Conservation (phyloP, 306 rosid species). For the Abrus precatorius region DNA sequence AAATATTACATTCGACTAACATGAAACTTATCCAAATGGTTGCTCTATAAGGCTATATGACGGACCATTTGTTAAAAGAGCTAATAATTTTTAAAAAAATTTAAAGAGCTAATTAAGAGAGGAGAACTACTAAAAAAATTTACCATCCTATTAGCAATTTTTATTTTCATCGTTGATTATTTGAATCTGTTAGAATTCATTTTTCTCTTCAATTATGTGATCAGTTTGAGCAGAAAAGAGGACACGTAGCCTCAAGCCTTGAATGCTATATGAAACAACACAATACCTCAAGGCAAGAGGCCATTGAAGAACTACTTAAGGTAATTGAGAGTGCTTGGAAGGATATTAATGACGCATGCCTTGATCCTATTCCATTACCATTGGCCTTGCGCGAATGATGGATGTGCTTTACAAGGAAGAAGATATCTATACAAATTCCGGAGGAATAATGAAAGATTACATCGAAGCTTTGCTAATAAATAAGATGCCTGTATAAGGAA, state of each 20-base stretch:
- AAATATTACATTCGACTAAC: not conserved
- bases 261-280: slow-evolving; percentile 44
- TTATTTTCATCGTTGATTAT: not conserved
- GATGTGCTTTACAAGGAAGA: slow-evolving; percentile 33
- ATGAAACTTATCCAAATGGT: not conserved
- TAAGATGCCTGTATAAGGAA: not conserved
- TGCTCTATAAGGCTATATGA: not conserved
- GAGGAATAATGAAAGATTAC: slow-evolving; percentile 12
- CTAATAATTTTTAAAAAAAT: not conserved
- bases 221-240: slow-evolving; percentile 38
- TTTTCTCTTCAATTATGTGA: not conserved
- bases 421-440: slow-evolving; percentile 23
- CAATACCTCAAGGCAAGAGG: not conserved
- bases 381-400: slow-evolving; percentile 10
- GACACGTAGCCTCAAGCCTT: slow-evolving; percentile 32
- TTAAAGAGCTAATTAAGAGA: not conserved
- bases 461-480: not conserved
- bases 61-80: not conserved
- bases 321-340: slow-evolving; percentile 32
- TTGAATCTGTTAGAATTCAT: not conserved
- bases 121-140: not conserved
- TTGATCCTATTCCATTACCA: not conserved
- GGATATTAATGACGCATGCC: slow-evolving; percentile 26
- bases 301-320: slow-evolving; percentile 5
- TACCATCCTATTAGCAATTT: not conserved